Evolutionary conservation across 192 early-diverging fungal genomes (phyloP).

Genomic region (Backusella australiensis): DNA sequence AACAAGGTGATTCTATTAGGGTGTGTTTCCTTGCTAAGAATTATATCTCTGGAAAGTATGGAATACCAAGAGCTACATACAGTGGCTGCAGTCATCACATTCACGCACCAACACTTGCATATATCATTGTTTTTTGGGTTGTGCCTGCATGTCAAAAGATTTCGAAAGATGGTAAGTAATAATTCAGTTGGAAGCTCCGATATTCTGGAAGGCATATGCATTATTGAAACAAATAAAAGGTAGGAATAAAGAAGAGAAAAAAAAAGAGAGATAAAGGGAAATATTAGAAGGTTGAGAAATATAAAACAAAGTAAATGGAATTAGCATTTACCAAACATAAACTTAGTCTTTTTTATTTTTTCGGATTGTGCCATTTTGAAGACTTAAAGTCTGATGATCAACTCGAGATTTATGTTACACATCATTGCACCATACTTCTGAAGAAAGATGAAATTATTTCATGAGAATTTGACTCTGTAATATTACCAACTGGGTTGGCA

Average conservation of each 20-base stretch:
- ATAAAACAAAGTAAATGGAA: not conserved
- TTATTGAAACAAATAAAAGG: not conserved
- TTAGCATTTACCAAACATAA: not conserved
- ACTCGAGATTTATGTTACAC: not conserved
- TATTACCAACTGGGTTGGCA: not conserved
- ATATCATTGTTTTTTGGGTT: not conserved
- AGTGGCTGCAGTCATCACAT: not conserved
- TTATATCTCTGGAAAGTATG: not conserved
- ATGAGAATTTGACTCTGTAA: not conserved
- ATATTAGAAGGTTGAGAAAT: not conserved
- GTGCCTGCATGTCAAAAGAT: not conserved
- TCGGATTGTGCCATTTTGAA: not conserved
- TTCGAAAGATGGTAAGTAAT: not conserved
- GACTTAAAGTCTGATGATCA: not conserved
- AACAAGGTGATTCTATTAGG: not conserved
- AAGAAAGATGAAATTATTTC: not conserved
- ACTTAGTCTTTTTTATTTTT: not conserved
- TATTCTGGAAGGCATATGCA: not conserved
- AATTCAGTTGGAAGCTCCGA: not conserved
- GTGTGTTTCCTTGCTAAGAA: not conserved
- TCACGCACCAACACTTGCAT: not conserved
- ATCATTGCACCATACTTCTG: not conserved
- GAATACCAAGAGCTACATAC: constrained; percentile 5
- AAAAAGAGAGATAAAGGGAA: not conserved
- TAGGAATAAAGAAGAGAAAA: not conserved